A percentile compares a stretch with the other conserved stretches of the same genome.
Evolutionary conservation across 495 filamentous ascomycete genomes (phyloP).

Genomic region (Podospora bellae-mahoneyi): DNA sequence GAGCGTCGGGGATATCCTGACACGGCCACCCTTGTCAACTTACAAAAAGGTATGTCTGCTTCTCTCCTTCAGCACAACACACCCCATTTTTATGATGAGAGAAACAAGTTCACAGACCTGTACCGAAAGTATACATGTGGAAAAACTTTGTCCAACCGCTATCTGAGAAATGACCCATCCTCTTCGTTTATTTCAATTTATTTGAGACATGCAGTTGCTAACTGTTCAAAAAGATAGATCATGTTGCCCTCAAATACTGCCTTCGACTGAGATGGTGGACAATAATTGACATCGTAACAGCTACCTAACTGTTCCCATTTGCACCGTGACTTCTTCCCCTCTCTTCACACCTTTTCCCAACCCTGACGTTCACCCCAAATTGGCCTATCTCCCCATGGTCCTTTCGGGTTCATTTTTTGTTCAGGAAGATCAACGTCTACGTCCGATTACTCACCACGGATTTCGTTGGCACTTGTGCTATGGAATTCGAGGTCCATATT

Average conservation of each 20-base stretch:
- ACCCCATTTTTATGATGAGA: conserved; percentile 55
- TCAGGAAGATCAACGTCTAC: not conserved
- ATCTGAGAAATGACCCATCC: conserved; percentile 54
- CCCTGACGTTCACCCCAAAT: not conserved
- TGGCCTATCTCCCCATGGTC: conserved; percentile 4
- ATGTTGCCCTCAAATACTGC: not conserved
- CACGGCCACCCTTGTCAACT: conserved; percentile 8
- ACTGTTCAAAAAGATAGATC: conserved; percentile 18
- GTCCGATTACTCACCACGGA: conserved; percentile 49
- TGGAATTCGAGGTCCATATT: conserved; percentile 48
- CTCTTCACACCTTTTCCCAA: not conserved
- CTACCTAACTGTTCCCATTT: not conserved
- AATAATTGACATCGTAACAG: not conserved
- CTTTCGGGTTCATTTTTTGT: conserved; percentile 6
- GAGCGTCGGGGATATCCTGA: conserved; percentile 1
- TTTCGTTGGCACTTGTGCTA: conserved; percentile 30
- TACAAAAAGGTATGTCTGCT: conserved; percentile 34
- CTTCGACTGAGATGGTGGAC: not conserved
- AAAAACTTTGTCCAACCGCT: conserved; percentile 69
- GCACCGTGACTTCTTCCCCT: not conserved
- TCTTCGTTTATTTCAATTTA: conserved; percentile 13
- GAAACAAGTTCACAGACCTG: conserved; percentile 74
- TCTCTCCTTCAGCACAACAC: conserved; percentile 17
- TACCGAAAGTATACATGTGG: conserved; percentile 64
- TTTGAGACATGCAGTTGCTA: conserved; percentile 22